These are phyloP conservation scores for Henningerozyma blattae DNA, from an alignment of 805 yeast species.

Conservation along the genomic window DNA sequence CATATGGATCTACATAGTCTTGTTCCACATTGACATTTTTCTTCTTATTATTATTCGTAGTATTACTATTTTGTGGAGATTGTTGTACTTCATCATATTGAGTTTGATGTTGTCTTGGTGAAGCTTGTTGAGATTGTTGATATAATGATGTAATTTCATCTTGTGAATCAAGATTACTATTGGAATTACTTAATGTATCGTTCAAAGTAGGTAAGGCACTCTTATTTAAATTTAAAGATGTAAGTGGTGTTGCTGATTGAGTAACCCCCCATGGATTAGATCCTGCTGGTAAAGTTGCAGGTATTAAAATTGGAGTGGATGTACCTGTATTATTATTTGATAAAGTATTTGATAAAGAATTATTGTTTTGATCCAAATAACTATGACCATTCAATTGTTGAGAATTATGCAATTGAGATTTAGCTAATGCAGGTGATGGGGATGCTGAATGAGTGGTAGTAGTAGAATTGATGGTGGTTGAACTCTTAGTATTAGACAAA, in stretches of 20 bases:
- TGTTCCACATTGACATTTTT: conserved; percentile 25
- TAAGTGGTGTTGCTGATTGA: conserved; percentile 19
- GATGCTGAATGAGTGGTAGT: conserved; percentile 7
- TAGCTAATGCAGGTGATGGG: conserved; percentile 22
- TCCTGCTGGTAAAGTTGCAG: conserved; percentile 23
- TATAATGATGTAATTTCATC: too few species aligned
- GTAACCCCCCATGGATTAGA: conserved; percentile 26
- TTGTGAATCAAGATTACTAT: too few species aligned
- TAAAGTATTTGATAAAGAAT: too few species aligned
- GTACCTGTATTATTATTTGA: conserved; percentile 3
- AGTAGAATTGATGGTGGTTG: conserved; percentile 4
- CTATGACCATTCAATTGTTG: not conserved
- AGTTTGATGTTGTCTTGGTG: conserved; percentile 2
- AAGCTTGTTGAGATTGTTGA: conserved; percentile 8
- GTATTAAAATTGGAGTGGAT: conserved; percentile 20
- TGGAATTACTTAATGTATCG: conserved; percentile 9
- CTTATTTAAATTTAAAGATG: conserved; percentile 15
- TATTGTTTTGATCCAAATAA: conserved; percentile 5
- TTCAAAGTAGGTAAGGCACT: conserved; percentile 18
- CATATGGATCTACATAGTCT: conserved; percentile 32
- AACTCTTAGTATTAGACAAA: conserved; percentile 1
- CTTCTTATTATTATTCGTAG: conserved; percentile 17
- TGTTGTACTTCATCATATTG: not conserved
- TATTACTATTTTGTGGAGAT: not conserved
- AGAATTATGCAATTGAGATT: conserved; percentile 18